Evolutionary conservation across 2,329 filamentous ascomycete genomes (phyloP).

Genomic region (Aspergillus phoenicis): DNA sequence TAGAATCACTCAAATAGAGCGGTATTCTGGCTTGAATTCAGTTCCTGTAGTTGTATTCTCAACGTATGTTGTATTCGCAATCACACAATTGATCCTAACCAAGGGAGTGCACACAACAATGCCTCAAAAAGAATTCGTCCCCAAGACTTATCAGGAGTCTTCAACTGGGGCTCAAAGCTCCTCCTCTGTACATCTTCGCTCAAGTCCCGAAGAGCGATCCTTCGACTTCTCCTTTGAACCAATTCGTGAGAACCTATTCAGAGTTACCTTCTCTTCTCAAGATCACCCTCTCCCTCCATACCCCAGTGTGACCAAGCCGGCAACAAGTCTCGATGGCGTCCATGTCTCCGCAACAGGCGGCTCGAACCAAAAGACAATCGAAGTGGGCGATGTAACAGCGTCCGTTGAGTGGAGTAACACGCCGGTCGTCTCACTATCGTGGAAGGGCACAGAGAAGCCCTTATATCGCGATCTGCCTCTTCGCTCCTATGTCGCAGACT

Average conservation of each 20-base stretch:
- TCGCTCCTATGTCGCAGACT: slow-evolving; percentile 67
- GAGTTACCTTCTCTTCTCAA: slow-evolving; percentile 66
- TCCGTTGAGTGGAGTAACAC: slow-evolving; percentile 61
- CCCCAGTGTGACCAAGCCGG: slow-evolving; percentile 59
- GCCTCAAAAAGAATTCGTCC: slow-evolving; percentile 54
- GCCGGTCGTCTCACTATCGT: slow-evolving; percentile 61
- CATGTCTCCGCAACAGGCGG: slow-evolving; percentile 37
- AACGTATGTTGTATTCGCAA: background rate
- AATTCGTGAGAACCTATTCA: slow-evolving; percentile 64
- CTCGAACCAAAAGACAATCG: slow-evolving; percentile 46
- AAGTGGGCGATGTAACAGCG: slow-evolving; percentile 54
- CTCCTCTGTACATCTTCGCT: slow-evolving; percentile 47
- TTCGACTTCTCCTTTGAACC: slow-evolving; percentile 66
- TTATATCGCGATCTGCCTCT: slow-evolving; percentile 65
- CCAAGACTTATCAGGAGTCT: slow-evolving; percentile 40
- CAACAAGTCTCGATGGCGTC: slow-evolving; percentile 37
- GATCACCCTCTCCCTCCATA: slow-evolving; percentile 66
- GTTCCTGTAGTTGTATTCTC: background rate
- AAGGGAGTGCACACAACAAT: slow-evolving; percentile 31
- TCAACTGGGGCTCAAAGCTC: slow-evolving; percentile 23
- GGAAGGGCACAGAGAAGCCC: slow-evolving; percentile 52
- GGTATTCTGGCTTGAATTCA: background rate
- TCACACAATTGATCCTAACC: background rate
- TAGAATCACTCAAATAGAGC: slow-evolving; percentile 25
- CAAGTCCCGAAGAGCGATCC: slow-evolving; percentile 40